phyloP scores from a whole-genome alignment of 208 protist genomes.

The Leishmania martiniquensis region DNA sequence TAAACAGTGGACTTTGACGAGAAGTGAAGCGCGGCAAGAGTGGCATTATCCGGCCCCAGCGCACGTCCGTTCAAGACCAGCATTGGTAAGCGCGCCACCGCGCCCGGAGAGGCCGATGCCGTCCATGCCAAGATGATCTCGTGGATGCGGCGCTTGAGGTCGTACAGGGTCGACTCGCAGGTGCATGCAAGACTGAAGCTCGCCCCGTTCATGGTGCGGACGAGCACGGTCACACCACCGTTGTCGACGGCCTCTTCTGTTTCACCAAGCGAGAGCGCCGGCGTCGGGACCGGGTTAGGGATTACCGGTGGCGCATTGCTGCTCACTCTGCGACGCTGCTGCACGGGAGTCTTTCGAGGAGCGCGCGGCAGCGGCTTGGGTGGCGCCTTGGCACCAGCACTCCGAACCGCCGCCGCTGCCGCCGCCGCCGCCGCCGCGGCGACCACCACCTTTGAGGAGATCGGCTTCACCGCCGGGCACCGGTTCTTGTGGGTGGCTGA shows the following conservation, averaged over 20 bases:
- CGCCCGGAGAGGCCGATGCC: background rate
- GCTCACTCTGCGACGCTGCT: background rate
- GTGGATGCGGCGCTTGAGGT: slow-evolving; percentile 33
- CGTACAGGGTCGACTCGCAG: slow-evolving; percentile 9
- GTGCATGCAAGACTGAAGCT: slow-evolving; percentile 22
- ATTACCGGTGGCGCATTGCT: slow-evolving; percentile 20
- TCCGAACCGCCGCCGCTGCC: background rate
- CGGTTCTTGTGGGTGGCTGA: background rate
- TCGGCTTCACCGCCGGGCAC: background rate
- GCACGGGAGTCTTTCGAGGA: background rate
- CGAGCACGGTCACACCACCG: slow-evolving; percentile 14
- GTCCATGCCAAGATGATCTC: slow-evolving; percentile 15
- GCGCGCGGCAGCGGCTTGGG: background rate
- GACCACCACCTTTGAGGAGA: background rate
- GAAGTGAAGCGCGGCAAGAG: slow-evolving; percentile 19
- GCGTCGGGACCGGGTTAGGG: slow-evolving; percentile 31
- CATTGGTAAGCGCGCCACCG: slow-evolving; percentile 25
- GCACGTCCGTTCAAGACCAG: slow-evolving; percentile 34
- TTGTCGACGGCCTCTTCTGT: background rate
- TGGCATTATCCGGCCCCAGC: slow-evolving; percentile 23
- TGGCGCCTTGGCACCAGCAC: background rate
- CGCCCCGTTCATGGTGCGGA: slow-evolving; percentile 34
- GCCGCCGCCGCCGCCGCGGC: background rate
- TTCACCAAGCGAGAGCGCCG: slow-evolving; percentile 4
- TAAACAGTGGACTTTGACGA: slow-evolving; percentile 21